Evolutionary conservation across 352 stramenopile species (phyloP).

Genomic region (Blastocystis sp.): DNA sequence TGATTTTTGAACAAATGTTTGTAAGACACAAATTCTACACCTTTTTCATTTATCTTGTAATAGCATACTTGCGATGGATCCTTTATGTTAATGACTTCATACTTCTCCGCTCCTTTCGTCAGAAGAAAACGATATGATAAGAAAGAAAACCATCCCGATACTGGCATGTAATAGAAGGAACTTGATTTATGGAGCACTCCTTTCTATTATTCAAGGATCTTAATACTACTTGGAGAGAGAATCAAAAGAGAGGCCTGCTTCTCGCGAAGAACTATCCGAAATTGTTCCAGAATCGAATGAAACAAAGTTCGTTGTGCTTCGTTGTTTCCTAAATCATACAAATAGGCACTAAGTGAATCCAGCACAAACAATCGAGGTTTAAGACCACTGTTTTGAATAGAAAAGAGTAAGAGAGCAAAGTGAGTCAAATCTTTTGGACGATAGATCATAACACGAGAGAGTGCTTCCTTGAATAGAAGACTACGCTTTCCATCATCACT

Average conservation of each 20-base stretch:
- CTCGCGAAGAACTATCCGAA: neutral
- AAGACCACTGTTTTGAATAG: neutral
- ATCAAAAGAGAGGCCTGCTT: neutral
- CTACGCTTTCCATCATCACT: neutral
- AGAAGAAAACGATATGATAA: neutral
- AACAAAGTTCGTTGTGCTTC: neutral
- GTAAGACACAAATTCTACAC: neutral
- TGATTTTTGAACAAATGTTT: neutral
- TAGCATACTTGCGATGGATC: neutral
- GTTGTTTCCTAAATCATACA: slow-evolving; percentile 1
- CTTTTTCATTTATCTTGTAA: neutral
- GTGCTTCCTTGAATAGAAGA: neutral
- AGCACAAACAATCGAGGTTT: slow-evolving; percentile 23
- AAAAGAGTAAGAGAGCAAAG: neutral
- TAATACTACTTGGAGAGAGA: neutral
- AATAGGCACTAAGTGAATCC: neutral
- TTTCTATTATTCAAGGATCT: neutral
- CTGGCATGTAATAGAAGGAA: slow-evolving; percentile 5
- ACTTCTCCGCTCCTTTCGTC: neutral
- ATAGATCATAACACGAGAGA: slow-evolving; percentile 13
- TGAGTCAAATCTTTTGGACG: slow-evolving; percentile 19
- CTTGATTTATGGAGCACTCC: neutral
- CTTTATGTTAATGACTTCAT: neutral
- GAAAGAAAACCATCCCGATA: neutral
- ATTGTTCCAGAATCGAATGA: neutral